phyloP scores from a whole-genome alignment of 345 rosid genomes.

The Ricinus communis region DNA sequence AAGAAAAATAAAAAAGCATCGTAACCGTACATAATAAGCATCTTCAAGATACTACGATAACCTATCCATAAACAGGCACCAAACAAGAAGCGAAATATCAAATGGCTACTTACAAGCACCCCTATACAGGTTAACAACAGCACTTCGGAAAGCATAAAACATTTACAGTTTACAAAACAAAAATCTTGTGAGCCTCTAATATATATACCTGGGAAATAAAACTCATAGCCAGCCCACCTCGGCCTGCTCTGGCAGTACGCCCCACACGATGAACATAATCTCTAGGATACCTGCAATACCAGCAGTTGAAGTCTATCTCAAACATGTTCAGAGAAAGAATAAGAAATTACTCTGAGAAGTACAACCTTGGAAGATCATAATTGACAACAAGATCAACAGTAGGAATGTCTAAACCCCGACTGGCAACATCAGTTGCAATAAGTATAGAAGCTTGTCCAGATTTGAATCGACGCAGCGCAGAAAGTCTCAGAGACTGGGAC shows the following conservation, averaged over 20 bases:
- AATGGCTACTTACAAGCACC: too few relatives aligned
- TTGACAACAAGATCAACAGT: slow-evolving; percentile 93
- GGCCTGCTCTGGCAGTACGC: slow-evolving; percentile 98
- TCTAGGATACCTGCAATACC: slow-evolving; percentile 59
- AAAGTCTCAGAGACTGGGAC: slow-evolving; percentile 72
- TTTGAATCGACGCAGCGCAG: slow-evolving; percentile 81
- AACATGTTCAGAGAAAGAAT: background rate
- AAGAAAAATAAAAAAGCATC: too few relatives aligned
- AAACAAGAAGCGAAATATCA: too few relatives aligned
- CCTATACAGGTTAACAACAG: background rate
- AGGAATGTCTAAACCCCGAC: slow-evolving; percentile 96
- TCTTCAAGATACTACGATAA: too few relatives aligned
- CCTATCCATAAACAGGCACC: too few relatives aligned
- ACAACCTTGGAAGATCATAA: slow-evolving; percentile 88
- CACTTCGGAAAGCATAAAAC: background rate
- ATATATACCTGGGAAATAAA: slow-evolving; percentile 66
- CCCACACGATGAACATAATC: slow-evolving; percentile 99
- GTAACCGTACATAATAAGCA: too few relatives aligned
- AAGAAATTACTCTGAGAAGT: background rate
- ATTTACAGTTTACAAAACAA: background rate
- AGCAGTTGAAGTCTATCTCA: slow-evolving; percentile 7
- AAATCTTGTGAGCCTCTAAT: background rate
- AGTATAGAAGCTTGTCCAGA: slow-evolving; percentile 74
- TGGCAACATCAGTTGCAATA: slow-evolving; percentile 93
- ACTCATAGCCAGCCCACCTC: slow-evolving; percentile 88